Base-by-base conservation (phyloP, 768 basidiomycete species). In the Trametes cubensis region DNA sequence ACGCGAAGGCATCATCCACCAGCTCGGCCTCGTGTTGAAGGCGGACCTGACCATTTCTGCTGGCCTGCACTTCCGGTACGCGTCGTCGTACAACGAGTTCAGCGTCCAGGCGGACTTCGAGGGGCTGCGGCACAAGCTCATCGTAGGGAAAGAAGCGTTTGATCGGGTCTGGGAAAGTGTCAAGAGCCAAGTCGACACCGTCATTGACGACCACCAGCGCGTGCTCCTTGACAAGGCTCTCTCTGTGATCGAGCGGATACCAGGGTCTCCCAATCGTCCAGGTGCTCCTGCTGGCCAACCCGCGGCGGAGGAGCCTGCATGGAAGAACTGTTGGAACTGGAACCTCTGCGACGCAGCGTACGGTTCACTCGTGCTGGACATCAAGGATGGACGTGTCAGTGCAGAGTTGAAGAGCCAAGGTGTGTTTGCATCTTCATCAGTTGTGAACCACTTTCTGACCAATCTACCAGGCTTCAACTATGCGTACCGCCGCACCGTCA, bases 241-340 rank as follows among this genome's bases (percentile, higher is more conserved):
- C 47, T 85, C 83, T 14, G 93, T 97, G 38, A 80, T 94, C 38
- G 89, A 92, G 67, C 85, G 92, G 48, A 76, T 97, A 6, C 95
- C 95, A 1, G 77, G 81, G 5, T 66, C 79, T 0, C 75, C 80
- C 47, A 78, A 83, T 25, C 77, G 80, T 49, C 70, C 75, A 42
- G 79, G 76, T 21, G 79, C 34, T 34, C 34, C 82, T 28, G 73
- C 74, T 38, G 72, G 74, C 18, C 70, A 82, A 1, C 78, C 81
- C 10, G 80, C 83, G 2, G 82, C 83, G 2, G 96, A 99, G 73
- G 95, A 98, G 68, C 87, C 89, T 3, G 88, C 92, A 0, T 99
- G 97, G 97, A 99, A 98, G 76, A 98, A 97, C 73, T 94, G 93
- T 73, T 98, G 96, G 96, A 94, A 97, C 73, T 97, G 96, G 96